A percentile compares a stretch with the other conserved stretches of the same genome.
phyloP scores from a whole-genome alignment of 129 eudicot genomes.

The Centaurea solstitialis region DNA sequence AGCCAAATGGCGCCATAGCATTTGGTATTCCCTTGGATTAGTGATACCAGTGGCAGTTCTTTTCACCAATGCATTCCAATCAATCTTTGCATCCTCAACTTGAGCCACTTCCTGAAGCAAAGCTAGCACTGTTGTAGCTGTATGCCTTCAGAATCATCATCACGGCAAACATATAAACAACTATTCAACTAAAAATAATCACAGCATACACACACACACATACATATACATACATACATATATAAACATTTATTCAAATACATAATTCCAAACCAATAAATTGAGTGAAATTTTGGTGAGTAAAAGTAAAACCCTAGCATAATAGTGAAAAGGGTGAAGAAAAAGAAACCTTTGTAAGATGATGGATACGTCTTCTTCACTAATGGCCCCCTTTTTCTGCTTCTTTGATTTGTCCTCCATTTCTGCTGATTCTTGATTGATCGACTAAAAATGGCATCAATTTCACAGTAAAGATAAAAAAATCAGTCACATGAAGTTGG shows the following conservation, averaged over 20 bases:
- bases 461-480: neutral
- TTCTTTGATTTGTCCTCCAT: slow-evolving; percentile 52
- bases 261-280: neutral
- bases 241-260: slow-evolving; percentile 1
- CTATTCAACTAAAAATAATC: neutral
- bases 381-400: slow-evolving; percentile 47
- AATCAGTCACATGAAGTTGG: neutral
- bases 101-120: slow-evolving; percentile 83
- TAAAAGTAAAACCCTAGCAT: slow-evolving; percentile 8
- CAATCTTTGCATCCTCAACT: slow-evolving; percentile 45
- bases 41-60: slow-evolving; percentile 71
- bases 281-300: neutral
- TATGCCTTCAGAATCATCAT: slow-evolving; percentile 50
- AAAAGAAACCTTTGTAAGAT: slow-evolving; percentile 52
- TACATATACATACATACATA: neutral
- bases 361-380: slow-evolving; percentile 65
- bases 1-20: slow-evolving; percentile 94
- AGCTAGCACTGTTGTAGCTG: slow-evolving; percentile 61
- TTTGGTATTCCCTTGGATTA: slow-evolving; percentile 76
- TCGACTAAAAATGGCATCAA: slow-evolving; percentile 12
- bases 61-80: slow-evolving; percentile 74
- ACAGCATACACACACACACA: neutral
- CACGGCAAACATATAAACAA: neutral
- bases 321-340: neutral
- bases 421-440: slow-evolving; percentile 16